These are phyloP conservation scores for Cercophora sp. DNA, from an alignment of 495 filamentous ascomycete genomes.

Conservation along the genomic window DNA sequence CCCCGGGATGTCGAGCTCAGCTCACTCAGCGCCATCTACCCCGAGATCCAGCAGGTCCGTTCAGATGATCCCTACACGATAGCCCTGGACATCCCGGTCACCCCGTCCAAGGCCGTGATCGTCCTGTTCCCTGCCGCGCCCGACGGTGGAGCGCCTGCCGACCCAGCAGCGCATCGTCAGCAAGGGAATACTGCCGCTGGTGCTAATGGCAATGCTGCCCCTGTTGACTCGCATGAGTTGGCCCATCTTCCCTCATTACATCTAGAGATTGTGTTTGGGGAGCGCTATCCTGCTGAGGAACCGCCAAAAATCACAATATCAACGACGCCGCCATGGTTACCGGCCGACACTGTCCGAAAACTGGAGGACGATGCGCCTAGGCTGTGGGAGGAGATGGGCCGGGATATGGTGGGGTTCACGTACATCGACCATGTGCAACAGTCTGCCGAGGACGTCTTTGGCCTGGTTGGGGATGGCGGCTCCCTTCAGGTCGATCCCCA, in stretches of 20 bases:
- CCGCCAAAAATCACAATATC: constrained; percentile 65
- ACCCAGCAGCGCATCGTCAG: background rate
- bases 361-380: constrained; percentile 57
- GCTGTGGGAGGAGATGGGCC: constrained; percentile 82
- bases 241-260: constrained; percentile 73
- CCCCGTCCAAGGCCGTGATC: constrained; percentile 61
- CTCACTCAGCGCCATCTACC: constrained; percentile 83
- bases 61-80: constrained; percentile 58
- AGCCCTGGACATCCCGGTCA: constrained; percentile 67
- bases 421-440: constrained; percentile 88
- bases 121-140: constrained; percentile 61
- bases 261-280: constrained; percentile 65
- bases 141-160: constrained; percentile 32
- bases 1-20: constrained; percentile 75
- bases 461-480: constrained; percentile 53
- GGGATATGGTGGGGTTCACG: constrained; percentile 69
- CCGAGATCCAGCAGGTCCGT: constrained; percentile 65
- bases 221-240: constrained; percentile 57
- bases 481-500: constrained; percentile 52
- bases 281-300: constrained; percentile 65
- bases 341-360: constrained; percentile 48
- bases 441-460: constrained; percentile 71
- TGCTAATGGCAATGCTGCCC: constrained; percentile 7
- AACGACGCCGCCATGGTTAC: constrained; percentile 68
- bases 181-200: constrained; percentile 7